Base-by-base conservation (phyloP, 1,139 yeast species). In the Pichia inconspicua region DNA sequence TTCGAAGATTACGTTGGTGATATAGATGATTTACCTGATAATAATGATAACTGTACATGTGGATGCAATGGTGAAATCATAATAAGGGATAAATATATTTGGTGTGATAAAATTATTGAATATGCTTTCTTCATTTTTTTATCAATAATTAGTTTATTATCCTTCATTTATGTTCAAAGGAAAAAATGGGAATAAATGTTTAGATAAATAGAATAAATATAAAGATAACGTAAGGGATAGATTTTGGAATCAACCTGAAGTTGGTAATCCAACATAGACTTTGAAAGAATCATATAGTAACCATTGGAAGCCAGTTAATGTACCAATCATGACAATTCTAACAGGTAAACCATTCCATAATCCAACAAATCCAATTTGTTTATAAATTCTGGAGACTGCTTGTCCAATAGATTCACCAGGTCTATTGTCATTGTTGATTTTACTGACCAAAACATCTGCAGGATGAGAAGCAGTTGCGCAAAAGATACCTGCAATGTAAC, bases 241-340 rank as follows among this genome's bases (percentile, higher is more conserved):
- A 38, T 14, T 76, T 22, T 4, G 3, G 22, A 5, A 22, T 22
- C 22, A 80, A 46, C 86, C 83, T 30, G 95, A 83, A 40, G 97
- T 87, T 64, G 97, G 97, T 60, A 90, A 77, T 12, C 97, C 97
- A 53, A 87, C 80, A 60, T 78, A 78, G 30, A 87, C 94, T 73
- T 90, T 90, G 76, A 90, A 90, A 14, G 96, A 84, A 68, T 90
- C 97, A 71, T 90, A 90, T 55, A 90, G 77, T 65, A 90, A 77
- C 97, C 97, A 90, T 74, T 90, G 97, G 77, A 85, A 79, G 55
- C 96, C 96, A 42, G 97, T 90, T 69, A 90, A 78, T 34, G 97
- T 89, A 73, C 97, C 97, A 66, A 90, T 80, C 97, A 90, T 90
- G 54, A 88, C 79, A 59, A 90, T 89, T 78, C 97, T 85, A 54